Conservation (phyloP, 2,329 filamentous ascomycete species). For the Trichoderma sp. region DNA sequence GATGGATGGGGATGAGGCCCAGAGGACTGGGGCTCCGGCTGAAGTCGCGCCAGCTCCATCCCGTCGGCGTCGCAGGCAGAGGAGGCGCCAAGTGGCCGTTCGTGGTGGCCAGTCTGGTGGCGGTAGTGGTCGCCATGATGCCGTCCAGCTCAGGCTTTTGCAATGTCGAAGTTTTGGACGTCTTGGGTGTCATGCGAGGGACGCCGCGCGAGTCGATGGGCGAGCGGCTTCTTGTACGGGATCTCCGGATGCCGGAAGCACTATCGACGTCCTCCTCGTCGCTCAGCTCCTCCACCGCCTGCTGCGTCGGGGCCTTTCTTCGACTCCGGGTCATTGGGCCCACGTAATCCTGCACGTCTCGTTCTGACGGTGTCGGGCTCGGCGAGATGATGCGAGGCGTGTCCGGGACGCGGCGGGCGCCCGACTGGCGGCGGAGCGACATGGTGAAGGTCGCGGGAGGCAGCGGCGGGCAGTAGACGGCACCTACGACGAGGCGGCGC, state of each 20-base stretch:
- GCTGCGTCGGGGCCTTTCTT: conserved; percentile 58
- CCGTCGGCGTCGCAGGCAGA: conserved; percentile 55
- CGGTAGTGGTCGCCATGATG: conserved; percentile 36
- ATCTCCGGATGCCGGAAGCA: conserved; percentile 56
- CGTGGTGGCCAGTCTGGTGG: conserved; percentile 29
- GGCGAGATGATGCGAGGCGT: conserved; percentile 89
- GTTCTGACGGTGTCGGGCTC: conserved; percentile 63
- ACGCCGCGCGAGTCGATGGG: conserved; percentile 58
- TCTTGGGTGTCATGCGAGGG: conserved; percentile 54
- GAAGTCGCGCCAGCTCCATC: conserved; percentile 82
- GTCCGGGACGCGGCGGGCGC: conserved; percentile 59
- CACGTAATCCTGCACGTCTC: conserved; percentile 52
- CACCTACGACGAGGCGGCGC: conserved; percentile 56
- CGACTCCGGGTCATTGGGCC: conserved; percentile 78
- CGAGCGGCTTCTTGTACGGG: conserved; percentile 72
- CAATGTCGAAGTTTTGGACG: conserved; percentile 39
- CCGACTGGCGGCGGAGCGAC: conserved; percentile 51
- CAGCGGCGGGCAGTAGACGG: conserved; percentile 57
- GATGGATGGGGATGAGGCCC: conserved; percentile 91
- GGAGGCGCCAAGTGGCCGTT: conserved; percentile 75
- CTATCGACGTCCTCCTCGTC: conserved; percentile 42
- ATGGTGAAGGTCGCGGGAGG: conserved; percentile 61
- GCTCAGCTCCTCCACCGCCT: conserved; percentile 60
- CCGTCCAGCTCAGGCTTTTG: conserved; percentile 33
- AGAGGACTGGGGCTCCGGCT: conserved; percentile 90